Evolutionary conservation across 1,139 yeast species (phyloP).

Genomic region (Pichia sp.): DNA sequence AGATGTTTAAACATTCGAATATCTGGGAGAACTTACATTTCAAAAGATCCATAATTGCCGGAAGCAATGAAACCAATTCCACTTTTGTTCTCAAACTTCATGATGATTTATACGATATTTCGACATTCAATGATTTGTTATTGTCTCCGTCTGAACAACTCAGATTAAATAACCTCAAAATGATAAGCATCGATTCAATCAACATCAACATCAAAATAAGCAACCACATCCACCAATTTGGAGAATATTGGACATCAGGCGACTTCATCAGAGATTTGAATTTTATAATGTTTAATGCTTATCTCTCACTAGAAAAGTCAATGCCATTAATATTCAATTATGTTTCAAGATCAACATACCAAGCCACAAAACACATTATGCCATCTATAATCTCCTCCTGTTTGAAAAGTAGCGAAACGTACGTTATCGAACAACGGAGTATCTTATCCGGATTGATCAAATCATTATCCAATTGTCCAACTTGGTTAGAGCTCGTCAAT

Average conservation of each 20-base stretch:
- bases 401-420: conserved; percentile 20
- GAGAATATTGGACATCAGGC: not conserved
- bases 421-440: conserved; percentile 22
- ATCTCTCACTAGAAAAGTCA: conserved; percentile 9
- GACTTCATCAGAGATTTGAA: conserved; percentile 17
- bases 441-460: conserved; percentile 26
- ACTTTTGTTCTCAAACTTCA: not conserved
- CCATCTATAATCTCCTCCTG: conserved; percentile 21
- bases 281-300: conserved; percentile 17
- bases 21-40: conserved; percentile 7
- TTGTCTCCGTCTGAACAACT: conserved; percentile 9
- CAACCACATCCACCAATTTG: not conserved
- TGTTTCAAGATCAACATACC: conserved; percentile 22
- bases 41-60: not conserved
- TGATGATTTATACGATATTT: conserved; percentile 11
- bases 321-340: conserved; percentile 29
- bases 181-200: conserved; percentile 2
- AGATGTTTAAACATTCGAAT: conserved; percentile 10
- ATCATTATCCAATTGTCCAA: conserved; percentile 17
- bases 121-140: conserved; percentile 8
- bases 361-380: conserved; percentile 11
- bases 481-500: conserved; percentile 11
- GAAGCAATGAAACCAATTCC: not conserved
- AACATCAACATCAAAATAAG: conserved; percentile 1
- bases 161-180: conserved; percentile 10